These are phyloP conservation scores for Galeopsis tetrahit DNA, from an alignment of 257 asterid genomes.

Conservation along the genomic window DNA sequence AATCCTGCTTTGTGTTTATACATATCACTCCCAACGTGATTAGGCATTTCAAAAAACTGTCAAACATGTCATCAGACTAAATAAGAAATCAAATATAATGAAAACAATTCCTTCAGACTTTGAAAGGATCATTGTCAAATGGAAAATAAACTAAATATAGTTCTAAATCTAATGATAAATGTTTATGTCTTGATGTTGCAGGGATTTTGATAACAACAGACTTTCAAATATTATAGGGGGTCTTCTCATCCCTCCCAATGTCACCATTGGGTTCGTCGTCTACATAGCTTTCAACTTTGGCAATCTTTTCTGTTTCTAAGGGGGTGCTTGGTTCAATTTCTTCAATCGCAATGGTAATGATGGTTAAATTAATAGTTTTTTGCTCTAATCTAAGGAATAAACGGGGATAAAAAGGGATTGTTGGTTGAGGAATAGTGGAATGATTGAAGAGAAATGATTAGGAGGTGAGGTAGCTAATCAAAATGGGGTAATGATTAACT, in stretches of 20 bases:
- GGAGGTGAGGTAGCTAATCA: no score
- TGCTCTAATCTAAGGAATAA: no score
- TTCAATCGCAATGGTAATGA: no score
- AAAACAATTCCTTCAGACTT: background rate
- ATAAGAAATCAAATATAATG: background rate
- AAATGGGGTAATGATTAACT: no score
- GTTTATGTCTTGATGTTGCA: slow-evolving; percentile 39
- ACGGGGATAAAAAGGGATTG: no score
- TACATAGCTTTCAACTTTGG: slow-evolving; percentile 24
- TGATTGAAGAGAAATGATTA: no score
- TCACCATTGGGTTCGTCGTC: slow-evolving; percentile 69
- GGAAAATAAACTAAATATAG: slow-evolving; percentile 15
- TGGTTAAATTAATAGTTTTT: no score
- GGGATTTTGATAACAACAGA: slow-evolving; percentile 68
- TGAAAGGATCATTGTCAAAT: slow-evolving; percentile 3
- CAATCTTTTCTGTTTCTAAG: background rate
- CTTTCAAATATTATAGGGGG: slow-evolving; percentile 68
- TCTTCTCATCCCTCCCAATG: slow-evolving; percentile 49
- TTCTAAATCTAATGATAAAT: slow-evolving; percentile 1
- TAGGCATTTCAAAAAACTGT: no score
- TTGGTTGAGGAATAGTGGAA: no score
- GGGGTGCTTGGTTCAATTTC: no score
- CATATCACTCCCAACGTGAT: background rate
- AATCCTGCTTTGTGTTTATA: background rate
- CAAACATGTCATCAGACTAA: background rate